phyloP scores from a whole-genome alignment of 2,329 filamentous ascomycete genomes.

The Fusarium hostae region DNA sequence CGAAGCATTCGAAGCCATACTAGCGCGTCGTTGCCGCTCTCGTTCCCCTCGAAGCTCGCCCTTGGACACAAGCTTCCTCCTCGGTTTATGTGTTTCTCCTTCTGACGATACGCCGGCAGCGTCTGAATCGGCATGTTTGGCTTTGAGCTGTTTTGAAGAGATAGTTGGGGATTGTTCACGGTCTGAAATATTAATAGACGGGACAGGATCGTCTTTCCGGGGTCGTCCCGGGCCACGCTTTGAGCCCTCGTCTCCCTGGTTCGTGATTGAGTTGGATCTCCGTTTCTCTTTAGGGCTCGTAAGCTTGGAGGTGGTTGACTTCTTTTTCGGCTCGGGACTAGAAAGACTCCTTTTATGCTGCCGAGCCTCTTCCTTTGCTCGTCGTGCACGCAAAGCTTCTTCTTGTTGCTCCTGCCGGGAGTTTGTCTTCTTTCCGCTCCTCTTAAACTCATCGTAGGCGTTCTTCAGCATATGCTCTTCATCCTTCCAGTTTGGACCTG shows the following conservation, averaged over 20 bases:
- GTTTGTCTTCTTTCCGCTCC: constrained; percentile 63
- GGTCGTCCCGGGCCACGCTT: constrained; percentile 65
- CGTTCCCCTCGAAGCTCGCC: constrained; percentile 69
- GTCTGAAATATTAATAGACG: constrained; percentile 61
- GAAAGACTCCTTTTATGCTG: constrained; percentile 59
- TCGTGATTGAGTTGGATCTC: constrained; percentile 55
- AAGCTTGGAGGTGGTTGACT: constrained; percentile 49
- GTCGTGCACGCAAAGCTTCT: constrained; percentile 57
- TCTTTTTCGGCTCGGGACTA: constrained; percentile 63
- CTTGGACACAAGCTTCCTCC: constrained; percentile 72
- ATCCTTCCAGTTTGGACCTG: constrained; percentile 89
- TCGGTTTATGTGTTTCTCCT: constrained; percentile 67
- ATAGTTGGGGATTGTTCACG: constrained; percentile 63
- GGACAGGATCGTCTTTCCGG: constrained; percentile 65
- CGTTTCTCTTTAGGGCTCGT: constrained; percentile 63
- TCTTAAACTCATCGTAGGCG: constrained; percentile 74
- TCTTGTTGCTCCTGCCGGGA: constrained; percentile 59
- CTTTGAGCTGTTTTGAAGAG: constrained; percentile 61
- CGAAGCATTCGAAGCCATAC: constrained; percentile 66
- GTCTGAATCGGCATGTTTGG: constrained; percentile 66
- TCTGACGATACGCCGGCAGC: constrained; percentile 63
- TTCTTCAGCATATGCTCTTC: constrained; percentile 85
- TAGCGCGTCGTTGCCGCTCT: constrained; percentile 68
- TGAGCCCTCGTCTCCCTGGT: constrained; percentile 60
- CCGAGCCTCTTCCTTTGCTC: constrained; percentile 58